A percentile compares a stretch with the other conserved stretches of the same genome.
These are phyloP conservation scores for Cicer judaicum DNA, from an alignment of 306 rosid species.

Conservation along the genomic window DNA sequence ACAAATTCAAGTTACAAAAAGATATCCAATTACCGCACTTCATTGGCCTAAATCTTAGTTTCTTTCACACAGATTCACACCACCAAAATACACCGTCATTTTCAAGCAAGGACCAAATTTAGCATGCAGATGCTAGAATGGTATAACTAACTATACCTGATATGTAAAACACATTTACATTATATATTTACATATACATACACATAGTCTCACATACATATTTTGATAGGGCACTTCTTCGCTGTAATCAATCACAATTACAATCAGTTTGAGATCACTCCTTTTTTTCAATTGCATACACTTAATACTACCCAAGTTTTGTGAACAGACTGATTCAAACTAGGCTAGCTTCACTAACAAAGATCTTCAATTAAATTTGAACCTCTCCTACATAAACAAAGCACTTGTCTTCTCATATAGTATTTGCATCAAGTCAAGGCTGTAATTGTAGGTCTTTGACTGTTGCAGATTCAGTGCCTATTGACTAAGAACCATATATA, in stretches of 20 bases:
- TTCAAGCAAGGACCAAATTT: neutral
- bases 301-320: neutral
- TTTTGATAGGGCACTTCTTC: neutral
- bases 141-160: neutral
- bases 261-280: neutral
- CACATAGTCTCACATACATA: neutral
- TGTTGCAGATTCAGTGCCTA: neutral
- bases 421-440: neutral
- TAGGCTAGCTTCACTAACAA: conserved; percentile 18
- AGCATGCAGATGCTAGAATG: neutral
- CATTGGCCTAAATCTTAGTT: conserved; percentile 5
- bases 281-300: neutral
- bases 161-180: neutral
- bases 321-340: neutral
- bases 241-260: neutral
- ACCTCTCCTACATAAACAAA: conserved; percentile 24
- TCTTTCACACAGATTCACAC: conserved; percentile 1
- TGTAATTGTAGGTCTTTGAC: conserved; percentile 9
- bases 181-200: neutral
- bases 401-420: neutral
- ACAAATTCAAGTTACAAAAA: conserved; percentile 29
- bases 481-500: conserved; percentile 20
- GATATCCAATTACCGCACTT: conserved; percentile 23
- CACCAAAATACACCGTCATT: neutral
- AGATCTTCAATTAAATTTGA: conserved; percentile 23